Conservation (phyloP, 2,329 filamentous ascomycete genomes). For the Aspergillus texensis region DNA sequence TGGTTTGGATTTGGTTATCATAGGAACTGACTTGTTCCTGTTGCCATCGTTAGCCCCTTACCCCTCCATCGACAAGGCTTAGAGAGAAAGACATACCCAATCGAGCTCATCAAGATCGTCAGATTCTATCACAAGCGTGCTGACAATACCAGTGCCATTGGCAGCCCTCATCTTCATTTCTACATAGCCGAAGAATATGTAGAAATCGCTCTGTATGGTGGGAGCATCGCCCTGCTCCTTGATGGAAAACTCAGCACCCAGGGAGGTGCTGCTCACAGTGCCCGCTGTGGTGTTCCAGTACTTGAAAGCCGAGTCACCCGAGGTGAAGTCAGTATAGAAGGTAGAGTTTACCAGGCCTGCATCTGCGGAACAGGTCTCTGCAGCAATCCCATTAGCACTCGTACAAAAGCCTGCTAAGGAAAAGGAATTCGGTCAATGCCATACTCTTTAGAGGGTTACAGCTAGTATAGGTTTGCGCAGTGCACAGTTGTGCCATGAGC, state of each 20-base stretch:
- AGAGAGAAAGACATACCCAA: conserved; percentile 73
- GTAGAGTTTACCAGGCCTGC: conserved; percentile 61
- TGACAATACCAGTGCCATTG: conserved; percentile 89
- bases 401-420: background rate
- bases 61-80: conserved; percentile 48
- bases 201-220: conserved; percentile 84
- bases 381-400: background rate
- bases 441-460: conserved; percentile 67
- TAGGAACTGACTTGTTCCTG: conserved; percentile 42
- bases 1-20: conserved; percentile 64
- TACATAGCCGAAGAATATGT: conserved; percentile 96
- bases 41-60: conserved; percentile 40
- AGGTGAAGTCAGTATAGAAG: conserved; percentile 42
- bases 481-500: conserved; percentile 13
- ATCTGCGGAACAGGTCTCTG: conserved; percentile 65
- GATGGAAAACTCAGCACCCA: conserved; percentile 83
- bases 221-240: conserved; percentile 77
- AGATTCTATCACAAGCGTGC: conserved; percentile 84
- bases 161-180: conserved; percentile 84
- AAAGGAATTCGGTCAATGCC: background rate
- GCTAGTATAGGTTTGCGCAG: conserved; percentile 72
- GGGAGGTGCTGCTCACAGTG: conserved; percentile 61
- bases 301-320: conserved; percentile 57
- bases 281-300: conserved; percentile 70
- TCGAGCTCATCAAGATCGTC: conserved; percentile 95